phyloP scores from a whole-genome alignment of 2,329 filamentous ascomycete species.

The Gremmenia infestans region DNA sequence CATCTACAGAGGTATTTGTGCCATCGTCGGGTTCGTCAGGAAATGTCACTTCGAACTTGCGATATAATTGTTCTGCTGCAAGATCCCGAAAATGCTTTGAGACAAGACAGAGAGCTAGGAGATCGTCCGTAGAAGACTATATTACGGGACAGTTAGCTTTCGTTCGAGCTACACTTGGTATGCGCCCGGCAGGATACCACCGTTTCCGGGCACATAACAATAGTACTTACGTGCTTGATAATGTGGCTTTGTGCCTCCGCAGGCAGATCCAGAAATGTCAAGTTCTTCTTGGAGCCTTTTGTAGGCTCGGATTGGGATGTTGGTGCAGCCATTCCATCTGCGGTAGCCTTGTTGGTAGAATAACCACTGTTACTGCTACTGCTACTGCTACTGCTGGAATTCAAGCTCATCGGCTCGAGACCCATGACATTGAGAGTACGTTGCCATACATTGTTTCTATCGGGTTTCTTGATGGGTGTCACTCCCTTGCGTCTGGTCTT shows the following conservation, averaged over 20 bases:
- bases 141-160: conserved; percentile 1
- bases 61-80: conserved; percentile 54
- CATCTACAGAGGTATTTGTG: conserved; percentile 47
- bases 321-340: not conserved
- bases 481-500: conserved; percentile 6
- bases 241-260: conserved; percentile 30
- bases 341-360: conserved; percentile 1
- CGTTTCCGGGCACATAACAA: not conserved
- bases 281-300: not conserved
- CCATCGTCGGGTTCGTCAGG: conserved; percentile 50
- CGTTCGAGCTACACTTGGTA: not conserved
- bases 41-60: conserved; percentile 55
- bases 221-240: conserved; percentile 29
- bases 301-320: not conserved
- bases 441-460: conserved; percentile 13
- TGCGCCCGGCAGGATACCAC: not conserved
- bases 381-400: not conserved
- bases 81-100: conserved; percentile 53
- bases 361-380: not conserved
- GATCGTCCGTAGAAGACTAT: conserved; percentile 48
- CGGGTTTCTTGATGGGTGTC: conserved; percentile 7
- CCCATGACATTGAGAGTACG: conserved; percentile 14
- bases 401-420: conserved; percentile 9
- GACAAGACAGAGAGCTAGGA: conserved; percentile 54
- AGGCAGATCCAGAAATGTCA: conserved; percentile 26